A percentile compares a stretch with the other conserved stretches of the same genome.
Evolutionary conservation across 129 eudicot genomes (phyloP).

Genomic region (Smallanthus sonchifolius): DNA sequence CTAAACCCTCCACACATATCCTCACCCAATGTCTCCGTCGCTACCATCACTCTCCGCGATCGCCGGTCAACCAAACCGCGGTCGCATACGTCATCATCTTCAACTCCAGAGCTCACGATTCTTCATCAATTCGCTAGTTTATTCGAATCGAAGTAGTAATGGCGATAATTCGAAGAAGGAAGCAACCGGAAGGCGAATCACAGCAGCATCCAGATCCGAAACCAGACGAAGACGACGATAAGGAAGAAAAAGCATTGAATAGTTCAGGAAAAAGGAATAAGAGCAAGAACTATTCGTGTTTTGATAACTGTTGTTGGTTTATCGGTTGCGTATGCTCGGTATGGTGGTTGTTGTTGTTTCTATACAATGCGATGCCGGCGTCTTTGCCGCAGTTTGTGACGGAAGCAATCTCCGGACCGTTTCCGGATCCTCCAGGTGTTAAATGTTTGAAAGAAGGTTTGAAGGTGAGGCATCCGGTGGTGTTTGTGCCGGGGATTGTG

Average conservation of each 20-base stretch:
- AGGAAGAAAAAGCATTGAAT: constrained; percentile 16
- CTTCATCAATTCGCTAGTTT: neutral
- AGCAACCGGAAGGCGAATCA: constrained; percentile 25
- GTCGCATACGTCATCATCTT: neutral
- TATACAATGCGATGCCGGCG: constrained; percentile 84
- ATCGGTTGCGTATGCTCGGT: constrained; percentile 67
- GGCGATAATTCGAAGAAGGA: constrained; percentile 47
- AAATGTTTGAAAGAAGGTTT: constrained; percentile 73
- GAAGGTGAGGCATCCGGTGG: constrained; percentile 83
- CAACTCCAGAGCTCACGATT: constrained; percentile 1
- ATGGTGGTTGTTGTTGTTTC: constrained; percentile 80
- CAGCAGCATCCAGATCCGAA: constrained; percentile 12
- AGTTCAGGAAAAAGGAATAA: neutral
- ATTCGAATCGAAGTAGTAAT: constrained; percentile 9
- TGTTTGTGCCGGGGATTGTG: constrained; percentile 93
- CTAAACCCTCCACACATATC: constrained; percentile 16
- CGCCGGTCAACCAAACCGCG: constrained; percentile 15
- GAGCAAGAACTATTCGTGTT: constrained; percentile 57
- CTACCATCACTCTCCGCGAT: constrained; percentile 13
- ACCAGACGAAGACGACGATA: constrained; percentile 27
- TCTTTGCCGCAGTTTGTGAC: constrained; percentile 87
- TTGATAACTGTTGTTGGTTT: constrained; percentile 88
- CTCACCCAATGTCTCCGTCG: constrained; percentile 20
- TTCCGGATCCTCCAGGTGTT: constrained; percentile 96
- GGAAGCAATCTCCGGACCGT: constrained; percentile 86